These are phyloP conservation scores for Pyrus hybrid DNA, from an alignment of 331 rosid genomes.

Conservation along the genomic window DNA sequence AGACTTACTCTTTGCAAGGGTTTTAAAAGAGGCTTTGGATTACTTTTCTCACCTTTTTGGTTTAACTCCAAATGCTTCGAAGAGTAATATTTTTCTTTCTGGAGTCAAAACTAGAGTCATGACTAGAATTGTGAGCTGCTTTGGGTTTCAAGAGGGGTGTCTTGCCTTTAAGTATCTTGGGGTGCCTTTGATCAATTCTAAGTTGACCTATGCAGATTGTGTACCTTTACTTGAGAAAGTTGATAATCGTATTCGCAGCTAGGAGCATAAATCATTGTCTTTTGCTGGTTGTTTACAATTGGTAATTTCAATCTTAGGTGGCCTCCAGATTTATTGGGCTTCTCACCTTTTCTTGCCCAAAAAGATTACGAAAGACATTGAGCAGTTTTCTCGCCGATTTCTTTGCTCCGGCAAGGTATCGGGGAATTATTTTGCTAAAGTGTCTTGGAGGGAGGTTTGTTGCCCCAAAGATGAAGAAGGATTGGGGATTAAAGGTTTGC, in stretches of 20 bases:
- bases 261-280: neutral
- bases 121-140: no score
- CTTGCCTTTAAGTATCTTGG: neutral
- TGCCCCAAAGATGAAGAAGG: neutral
- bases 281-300: neutral
- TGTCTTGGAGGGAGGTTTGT: neutral
- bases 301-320: neutral
- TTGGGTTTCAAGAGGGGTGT: neutral
- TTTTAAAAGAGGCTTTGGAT: neutral
- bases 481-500: neutral
- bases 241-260: neutral
- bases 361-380: neutral
- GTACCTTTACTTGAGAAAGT: neutral
- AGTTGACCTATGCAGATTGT: neutral
- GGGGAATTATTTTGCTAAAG: neutral
- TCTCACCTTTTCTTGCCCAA: neutral
- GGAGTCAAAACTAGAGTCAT: neutral
- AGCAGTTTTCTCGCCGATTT: neutral
- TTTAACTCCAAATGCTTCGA: neutral
- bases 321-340: neutral
- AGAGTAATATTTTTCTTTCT: neutral
- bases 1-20: neutral
- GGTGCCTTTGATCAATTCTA: neutral
- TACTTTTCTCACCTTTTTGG: neutral
- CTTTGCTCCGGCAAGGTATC: neutral